Percentiles rank a stretch among this genome's conserved stretches.
These are phyloP conservation scores for Fraxinus angustifolia DNA, from an alignment of 305 asterid species.

Conservation along the genomic window DNA sequence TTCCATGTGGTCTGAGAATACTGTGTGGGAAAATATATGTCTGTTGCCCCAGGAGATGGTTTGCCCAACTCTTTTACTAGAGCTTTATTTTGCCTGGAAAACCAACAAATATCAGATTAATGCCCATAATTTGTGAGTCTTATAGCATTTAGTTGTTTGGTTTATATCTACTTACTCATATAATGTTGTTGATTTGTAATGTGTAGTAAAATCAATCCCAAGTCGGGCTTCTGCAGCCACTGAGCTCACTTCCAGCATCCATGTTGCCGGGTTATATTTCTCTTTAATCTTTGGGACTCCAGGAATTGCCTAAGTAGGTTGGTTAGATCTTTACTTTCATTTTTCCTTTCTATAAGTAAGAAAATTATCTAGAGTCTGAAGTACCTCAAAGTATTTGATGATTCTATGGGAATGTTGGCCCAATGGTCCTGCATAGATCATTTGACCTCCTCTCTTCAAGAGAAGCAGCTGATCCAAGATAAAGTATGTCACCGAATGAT, in stretches of 20 bases:
- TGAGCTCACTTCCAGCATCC: slow-evolving; percentile 99
- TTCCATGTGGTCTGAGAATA: slow-evolving; percentile 51
- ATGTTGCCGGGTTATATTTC: slow-evolving; percentile 88
- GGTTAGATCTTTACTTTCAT: not conserved
- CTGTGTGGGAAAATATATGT: slow-evolving; percentile 50
- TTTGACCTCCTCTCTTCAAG: slow-evolving; percentile 92
- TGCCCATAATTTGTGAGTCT: not conserved
- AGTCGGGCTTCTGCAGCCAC: slow-evolving; percentile 61
- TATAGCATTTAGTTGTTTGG: not conserved
- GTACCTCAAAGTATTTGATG: slow-evolving; percentile 85
- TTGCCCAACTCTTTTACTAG: slow-evolving; percentile 45
- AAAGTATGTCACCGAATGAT: slow-evolving; percentile 5
- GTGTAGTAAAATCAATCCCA: slow-evolving; percentile 74
- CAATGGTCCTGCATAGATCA: slow-evolving; percentile 85
- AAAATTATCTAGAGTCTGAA: not conserved
- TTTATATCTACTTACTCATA: slow-evolving; percentile 47
- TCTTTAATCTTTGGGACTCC: slow-evolving; percentile 74
- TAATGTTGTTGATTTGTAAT: slow-evolving; percentile 63
- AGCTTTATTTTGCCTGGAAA: slow-evolving; percentile 41
- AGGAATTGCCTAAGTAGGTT: slow-evolving; percentile 50
- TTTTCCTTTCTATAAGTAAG: not conserved
- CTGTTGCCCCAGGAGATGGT: slow-evolving; percentile 46
- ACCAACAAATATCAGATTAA: not conserved
- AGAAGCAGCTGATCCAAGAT: slow-evolving; percentile 58
- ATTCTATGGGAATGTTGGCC: slow-evolving; percentile 71